Evolutionary conservation across 2,329 filamentous ascomycete species (phyloP).

Genomic region (Pyrenophora tritici-repentis): DNA sequence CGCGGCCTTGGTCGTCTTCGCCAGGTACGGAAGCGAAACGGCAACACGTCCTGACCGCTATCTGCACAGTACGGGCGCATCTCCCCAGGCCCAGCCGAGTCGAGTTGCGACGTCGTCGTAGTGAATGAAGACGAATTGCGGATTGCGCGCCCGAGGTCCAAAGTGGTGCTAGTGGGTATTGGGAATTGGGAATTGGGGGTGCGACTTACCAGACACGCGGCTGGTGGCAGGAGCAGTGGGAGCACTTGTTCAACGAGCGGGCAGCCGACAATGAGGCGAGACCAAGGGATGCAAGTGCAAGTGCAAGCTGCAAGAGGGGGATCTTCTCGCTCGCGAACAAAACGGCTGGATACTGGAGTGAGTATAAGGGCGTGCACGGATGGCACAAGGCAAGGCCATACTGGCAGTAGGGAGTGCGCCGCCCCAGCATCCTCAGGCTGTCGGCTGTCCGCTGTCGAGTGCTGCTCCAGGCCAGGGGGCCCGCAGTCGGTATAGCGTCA

Average conservation of each 20-base stretch:
- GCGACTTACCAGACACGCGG: slow-evolving; percentile 24
- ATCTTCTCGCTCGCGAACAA: neutral
- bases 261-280: slow-evolving; percentile 3
- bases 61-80: too few relatives aligned
- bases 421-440: slow-evolving; percentile 9
- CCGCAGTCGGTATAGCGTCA: slow-evolving; percentile 15
- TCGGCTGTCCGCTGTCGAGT: neutral
- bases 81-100: too few relatives aligned
- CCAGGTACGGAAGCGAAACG: slow-evolving; percentile 4
- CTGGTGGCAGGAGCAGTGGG: too few relatives aligned
- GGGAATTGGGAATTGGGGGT: slow-evolving; percentile 11
- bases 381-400: slow-evolving; percentile 7
- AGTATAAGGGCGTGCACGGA: slow-evolving; percentile 15
- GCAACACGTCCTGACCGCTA: slow-evolving; percentile 5
- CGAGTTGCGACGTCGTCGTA: too few relatives aligned
- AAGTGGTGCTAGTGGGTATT: too few relatives aligned
- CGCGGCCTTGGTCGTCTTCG: too few relatives aligned
- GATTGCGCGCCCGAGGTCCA: too few relatives aligned
- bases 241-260: slow-evolving; percentile 14
- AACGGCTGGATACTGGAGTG: slow-evolving; percentile 6
- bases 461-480: slow-evolving; percentile 10
- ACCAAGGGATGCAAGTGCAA: neutral
- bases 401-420: slow-evolving; percentile 17
- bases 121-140: neutral
- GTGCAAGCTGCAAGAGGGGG: neutral